Conservation (phyloP, 768 basidiomycete species). For the Paxillus involutus region DNA sequence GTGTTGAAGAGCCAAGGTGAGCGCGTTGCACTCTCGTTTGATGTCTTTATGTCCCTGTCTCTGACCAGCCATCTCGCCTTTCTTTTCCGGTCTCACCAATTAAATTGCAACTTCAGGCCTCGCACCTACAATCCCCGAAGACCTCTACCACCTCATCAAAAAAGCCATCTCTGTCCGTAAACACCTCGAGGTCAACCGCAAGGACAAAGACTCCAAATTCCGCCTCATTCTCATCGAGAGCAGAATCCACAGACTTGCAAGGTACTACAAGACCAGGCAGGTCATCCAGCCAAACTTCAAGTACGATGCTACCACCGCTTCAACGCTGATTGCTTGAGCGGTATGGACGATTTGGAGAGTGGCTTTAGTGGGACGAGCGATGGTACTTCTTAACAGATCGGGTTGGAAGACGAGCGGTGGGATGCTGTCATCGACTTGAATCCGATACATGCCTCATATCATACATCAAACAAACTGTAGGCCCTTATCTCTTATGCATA, state of each 20-base stretch:
- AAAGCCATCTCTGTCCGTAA: constrained; percentile 99
- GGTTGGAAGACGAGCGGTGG: not conserved
- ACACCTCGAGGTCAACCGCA: constrained; percentile 96
- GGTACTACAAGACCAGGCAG: constrained; percentile 99
- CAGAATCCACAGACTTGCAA: constrained; percentile 94
- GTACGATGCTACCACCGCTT: constrained; percentile 95
- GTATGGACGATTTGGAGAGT: not conserved
- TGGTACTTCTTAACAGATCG: not conserved
- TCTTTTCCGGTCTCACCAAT: constrained; percentile 48
- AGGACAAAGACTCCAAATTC: constrained; percentile 97
- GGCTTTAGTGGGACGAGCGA: not conserved
- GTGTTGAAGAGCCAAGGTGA: constrained; percentile 93
- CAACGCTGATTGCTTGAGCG: constrained; percentile 79
- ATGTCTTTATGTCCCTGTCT: constrained; percentile 3
- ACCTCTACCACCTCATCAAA: constrained; percentile 99
- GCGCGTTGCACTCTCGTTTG: constrained; percentile 22
- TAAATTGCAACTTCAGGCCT: constrained; percentile 58
- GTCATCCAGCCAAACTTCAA: constrained; percentile 98
- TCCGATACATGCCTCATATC: constrained; percentile 7
- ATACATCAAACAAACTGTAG: constrained; percentile 19
- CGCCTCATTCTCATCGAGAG: constrained; percentile 99
- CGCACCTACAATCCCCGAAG: constrained; percentile 97
- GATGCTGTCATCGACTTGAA: not conserved
- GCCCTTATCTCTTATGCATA: constrained; percentile 19
- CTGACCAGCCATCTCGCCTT: constrained; percentile 30